phyloP scores from a whole-genome alignment of 768 basidiomycete species.

The Hemileccinum rubropunctum region DNA sequence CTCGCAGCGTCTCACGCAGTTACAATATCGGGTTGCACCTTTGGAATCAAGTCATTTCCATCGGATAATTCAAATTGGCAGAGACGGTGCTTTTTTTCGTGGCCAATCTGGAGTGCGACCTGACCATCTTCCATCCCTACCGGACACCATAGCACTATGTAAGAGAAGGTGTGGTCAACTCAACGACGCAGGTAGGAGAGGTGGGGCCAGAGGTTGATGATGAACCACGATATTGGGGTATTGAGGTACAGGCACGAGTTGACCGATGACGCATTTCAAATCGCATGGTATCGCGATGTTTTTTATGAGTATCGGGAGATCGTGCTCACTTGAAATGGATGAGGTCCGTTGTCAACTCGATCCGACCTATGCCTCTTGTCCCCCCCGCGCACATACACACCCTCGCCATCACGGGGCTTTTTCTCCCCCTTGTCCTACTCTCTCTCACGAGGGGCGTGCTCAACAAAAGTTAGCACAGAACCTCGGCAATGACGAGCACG shows the following conservation, averaged over 20 bases:
- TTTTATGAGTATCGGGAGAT: neutral
- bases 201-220: conserved; percentile 56
- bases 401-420: conserved; percentile 89
- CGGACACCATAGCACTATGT: conserved; percentile 80
- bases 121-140: conserved; percentile 94
- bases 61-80: conserved; percentile 89
- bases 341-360: conserved; percentile 95
- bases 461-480: conserved; percentile 36
- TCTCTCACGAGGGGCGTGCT: conserved; percentile 48
- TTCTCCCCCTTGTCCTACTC: conserved; percentile 80
- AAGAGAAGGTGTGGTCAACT: conserved; percentile 38
- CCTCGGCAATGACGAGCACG: conserved; percentile 17
- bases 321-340: neutral
- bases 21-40: conserved; percentile 35
- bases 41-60: conserved; percentile 76
- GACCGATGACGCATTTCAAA: conserved; percentile 75
- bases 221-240: conserved; percentile 70
- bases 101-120: conserved; percentile 93
- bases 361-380: conserved; percentile 92
- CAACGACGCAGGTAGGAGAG: conserved; percentile 54
- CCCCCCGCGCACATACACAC: conserved; percentile 88
- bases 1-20: neutral
- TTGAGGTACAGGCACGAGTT: conserved; percentile 76
- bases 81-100: conserved; percentile 99
- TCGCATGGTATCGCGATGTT: conserved; percentile 71